phyloP scores from a whole-genome alignment of 1,284 basidiomycete species.

The Ganoderma multipileum region DNA sequence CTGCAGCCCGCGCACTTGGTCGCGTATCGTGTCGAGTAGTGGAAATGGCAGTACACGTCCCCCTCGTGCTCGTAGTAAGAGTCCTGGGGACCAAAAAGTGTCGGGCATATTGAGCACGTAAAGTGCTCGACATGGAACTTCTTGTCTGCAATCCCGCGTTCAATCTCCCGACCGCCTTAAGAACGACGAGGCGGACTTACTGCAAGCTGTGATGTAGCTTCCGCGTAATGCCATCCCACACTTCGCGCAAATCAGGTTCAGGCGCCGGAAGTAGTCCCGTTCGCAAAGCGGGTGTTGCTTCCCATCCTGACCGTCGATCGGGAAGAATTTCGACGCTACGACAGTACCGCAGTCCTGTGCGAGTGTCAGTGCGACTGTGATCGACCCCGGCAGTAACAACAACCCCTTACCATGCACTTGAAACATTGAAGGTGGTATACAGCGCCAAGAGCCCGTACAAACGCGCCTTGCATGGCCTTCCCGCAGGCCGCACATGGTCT shows the following conservation, averaged over 20 bases:
- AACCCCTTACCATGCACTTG: conserved; percentile 84
- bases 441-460: conserved; percentile 93
- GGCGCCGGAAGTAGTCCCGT: conserved; percentile 95
- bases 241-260: conserved; percentile 97
- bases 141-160: conserved; percentile 68
- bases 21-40: conserved; percentile 98
- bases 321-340: conserved; percentile 99
- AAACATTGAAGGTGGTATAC: conserved; percentile 98
- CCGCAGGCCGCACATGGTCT: conserved; percentile 79
- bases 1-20: conserved; percentile 98
- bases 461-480: conserved; percentile 89
- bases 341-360: conserved; percentile 93
- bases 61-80: conserved; percentile 99
- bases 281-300: conserved; percentile 95
- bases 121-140: conserved; percentile 99
- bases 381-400: conserved; percentile 19
- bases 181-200: conserved; percentile 60
- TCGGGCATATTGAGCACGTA: conserved; percentile 96
- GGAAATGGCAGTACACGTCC: conserved; percentile 96
- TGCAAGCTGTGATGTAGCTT: conserved; percentile 99
- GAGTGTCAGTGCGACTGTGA: conserved; percentile 23
- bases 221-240: conserved; percentile 94
- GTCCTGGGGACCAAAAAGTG: conserved; percentile 96
- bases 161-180: conserved; percentile 27
- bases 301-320: conserved; percentile 87